Conservation (phyloP, 306 rosid species). For the Cicer arietinum region DNA sequence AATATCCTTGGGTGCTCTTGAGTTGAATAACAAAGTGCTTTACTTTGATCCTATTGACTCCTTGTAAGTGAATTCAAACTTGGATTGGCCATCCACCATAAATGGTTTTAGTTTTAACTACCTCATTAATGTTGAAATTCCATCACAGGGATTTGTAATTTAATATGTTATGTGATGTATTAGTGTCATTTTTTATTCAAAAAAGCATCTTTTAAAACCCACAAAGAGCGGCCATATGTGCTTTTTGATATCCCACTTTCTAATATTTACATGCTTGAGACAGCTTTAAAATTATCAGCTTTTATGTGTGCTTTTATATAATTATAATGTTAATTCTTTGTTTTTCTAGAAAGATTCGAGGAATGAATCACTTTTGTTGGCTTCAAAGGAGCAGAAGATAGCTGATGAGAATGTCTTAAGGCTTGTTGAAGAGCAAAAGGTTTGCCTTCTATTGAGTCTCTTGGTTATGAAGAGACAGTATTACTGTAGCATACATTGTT, state of each 20-base stretch:
- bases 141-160: background rate
- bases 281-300: conserved; percentile 29
- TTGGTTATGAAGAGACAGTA: conserved; percentile 21
- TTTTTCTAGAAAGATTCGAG: conserved; percentile 70
- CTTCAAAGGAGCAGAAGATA: conserved; percentile 80
- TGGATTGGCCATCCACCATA: conserved; percentile 13
- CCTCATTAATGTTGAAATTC: background rate
- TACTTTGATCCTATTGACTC: background rate
- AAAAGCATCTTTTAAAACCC: conserved; percentile 1
- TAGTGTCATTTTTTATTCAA: background rate
- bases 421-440: conserved; percentile 92
- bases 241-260: conserved; percentile 28
- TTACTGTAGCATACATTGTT: background rate
- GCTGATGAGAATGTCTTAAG: conserved; percentile 76
- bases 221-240: background rate
- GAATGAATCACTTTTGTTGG: conserved; percentile 75
- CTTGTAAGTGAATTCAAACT: background rate
- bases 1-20: conserved; percentile 5
- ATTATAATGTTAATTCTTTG: conserved; percentile 41
- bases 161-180: conserved; percentile 24
- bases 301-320: background rate
- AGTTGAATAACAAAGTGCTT: background rate
- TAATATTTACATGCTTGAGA: background rate
- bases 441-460: conserved; percentile 38
- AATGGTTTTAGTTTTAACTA: background rate